These are phyloP conservation scores for Tetradesmus obliquus DNA, from an alignment of 139 green algal species.

Conservation along the genomic window DNA sequence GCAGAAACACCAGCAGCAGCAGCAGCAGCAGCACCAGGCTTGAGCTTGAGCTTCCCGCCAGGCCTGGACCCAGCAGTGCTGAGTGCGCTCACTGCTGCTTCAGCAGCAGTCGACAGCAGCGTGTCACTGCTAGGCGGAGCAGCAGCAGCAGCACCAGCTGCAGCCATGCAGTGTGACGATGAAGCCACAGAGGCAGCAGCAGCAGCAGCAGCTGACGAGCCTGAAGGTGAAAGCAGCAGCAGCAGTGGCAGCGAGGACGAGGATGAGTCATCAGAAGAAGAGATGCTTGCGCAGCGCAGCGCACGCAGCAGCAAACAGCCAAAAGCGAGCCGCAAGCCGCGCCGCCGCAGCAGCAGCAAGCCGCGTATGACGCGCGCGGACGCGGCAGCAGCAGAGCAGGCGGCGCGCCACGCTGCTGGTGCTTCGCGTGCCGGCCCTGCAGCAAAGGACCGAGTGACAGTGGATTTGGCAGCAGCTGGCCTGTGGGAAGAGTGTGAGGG, in stretches of 20 bases:
- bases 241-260: not conserved
- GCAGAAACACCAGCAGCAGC: not conserved
- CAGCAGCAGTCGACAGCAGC: conserved; percentile 34
- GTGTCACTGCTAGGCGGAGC: conserved; percentile 3
- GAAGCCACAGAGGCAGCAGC: not conserved
- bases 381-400: not conserved
- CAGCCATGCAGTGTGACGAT: not conserved
- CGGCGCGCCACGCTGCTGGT: not conserved
- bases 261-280: not conserved
- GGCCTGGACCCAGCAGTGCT: not conserved
- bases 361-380: not conserved
- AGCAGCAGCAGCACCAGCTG: not conserved
- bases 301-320: not conserved
- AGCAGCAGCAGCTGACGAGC: not conserved
- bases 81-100: conserved; percentile 1
- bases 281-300: too few species aligned
- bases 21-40: not conserved
- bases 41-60: not conserved
- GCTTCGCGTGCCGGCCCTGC: not conserved
- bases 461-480: conserved; percentile 7
- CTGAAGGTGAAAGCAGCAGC: not conserved
- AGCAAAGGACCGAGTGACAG: not conserved
- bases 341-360: not conserved
- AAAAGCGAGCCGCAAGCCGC: not conserved
- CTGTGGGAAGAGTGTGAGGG: conserved; percentile 18